Evolutionary conservation across 257 asterid genomes (phyloP).

Genomic region (Nemophila menziesii): DNA sequence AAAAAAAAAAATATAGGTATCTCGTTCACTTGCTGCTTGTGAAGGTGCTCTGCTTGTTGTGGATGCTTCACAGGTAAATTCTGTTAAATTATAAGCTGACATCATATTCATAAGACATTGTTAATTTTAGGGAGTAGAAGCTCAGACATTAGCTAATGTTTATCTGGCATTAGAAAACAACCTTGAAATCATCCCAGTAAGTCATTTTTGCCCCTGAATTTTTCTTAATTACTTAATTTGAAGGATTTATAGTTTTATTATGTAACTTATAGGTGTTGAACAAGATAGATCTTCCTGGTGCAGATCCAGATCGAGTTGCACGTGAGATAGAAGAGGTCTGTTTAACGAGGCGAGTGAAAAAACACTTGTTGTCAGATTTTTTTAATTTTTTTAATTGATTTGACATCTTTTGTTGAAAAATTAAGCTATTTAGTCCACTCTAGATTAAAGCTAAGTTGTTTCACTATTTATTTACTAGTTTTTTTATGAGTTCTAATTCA

Average conservation of each 20-base stretch:
- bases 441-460: conserved; percentile 1
- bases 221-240: not conserved
- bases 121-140: conserved; percentile 88
- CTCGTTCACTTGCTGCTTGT: conserved; percentile 99
- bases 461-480: not conserved
- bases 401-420: not conserved
- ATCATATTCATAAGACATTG: not conserved
- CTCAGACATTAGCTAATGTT: conserved; percentile 96
- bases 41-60: conserved; percentile 99
- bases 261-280: conserved; percentile 56
- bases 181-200: conserved; percentile 95
- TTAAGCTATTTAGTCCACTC: not conserved
- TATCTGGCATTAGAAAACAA: conserved; percentile 96
- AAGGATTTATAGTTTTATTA: not conserved
- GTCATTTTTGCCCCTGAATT: conserved; percentile 12
- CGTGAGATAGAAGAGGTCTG: conserved; percentile 97
- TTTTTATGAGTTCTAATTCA: not conserved
- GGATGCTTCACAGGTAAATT: conserved; percentile 90
- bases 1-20: conserved; percentile 41
- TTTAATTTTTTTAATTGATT: not conserved
- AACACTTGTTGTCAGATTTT: not conserved
- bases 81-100: conserved; percentile 4
- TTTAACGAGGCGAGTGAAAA: conserved; percentile 16
- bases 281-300: conserved; percentile 99
- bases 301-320: conserved; percentile 82